These are phyloP conservation scores for Aspergillus sp. DNA, from an alignment of 2,329 filamentous ascomycete genomes.

Conservation along the genomic window DNA sequence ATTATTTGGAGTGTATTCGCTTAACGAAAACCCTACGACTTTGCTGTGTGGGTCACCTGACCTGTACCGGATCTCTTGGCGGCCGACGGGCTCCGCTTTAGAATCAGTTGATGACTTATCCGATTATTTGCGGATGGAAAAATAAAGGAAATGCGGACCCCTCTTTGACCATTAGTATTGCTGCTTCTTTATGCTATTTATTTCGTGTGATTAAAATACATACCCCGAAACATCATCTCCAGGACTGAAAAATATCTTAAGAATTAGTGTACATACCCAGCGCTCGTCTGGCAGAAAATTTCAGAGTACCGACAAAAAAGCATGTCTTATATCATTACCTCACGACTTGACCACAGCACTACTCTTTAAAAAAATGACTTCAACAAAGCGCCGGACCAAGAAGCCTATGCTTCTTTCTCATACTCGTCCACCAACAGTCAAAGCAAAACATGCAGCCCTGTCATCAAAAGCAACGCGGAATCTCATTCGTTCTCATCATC, in stretches of 20 bases:
- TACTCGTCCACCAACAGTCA: constrained; percentile 41
- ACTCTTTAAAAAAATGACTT: constrained; percentile 17
- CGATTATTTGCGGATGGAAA: no score
- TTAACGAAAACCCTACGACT: constrained; percentile 36
- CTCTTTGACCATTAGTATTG: no score
- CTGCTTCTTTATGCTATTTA: no score
- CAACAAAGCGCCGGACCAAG: constrained; percentile 26
- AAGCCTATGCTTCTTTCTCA: constrained; percentile 37
- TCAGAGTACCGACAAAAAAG: no score
- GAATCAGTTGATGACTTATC: no score
- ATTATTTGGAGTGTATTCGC: constrained; percentile 35
- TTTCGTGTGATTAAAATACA: no score
- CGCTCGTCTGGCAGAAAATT: no score
- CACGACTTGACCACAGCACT: not conserved
- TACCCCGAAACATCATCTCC: no score
- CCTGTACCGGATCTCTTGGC: constrained; percentile 13
- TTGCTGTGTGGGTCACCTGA: constrained; percentile 35
- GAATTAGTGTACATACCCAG: no score
- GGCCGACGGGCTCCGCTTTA: not conserved
- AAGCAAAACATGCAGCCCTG: constrained; percentile 35
- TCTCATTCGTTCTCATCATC: constrained; percentile 57
- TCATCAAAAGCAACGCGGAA: constrained; percentile 55
- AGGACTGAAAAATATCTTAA: no score
- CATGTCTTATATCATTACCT: no score
- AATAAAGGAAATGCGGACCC: no score